Evolutionary conservation across 495 filamentous ascomycete genomes (phyloP), one percentile per base, ranked within the genome.

Genomic region (Daldinia decipiens): DNA sequence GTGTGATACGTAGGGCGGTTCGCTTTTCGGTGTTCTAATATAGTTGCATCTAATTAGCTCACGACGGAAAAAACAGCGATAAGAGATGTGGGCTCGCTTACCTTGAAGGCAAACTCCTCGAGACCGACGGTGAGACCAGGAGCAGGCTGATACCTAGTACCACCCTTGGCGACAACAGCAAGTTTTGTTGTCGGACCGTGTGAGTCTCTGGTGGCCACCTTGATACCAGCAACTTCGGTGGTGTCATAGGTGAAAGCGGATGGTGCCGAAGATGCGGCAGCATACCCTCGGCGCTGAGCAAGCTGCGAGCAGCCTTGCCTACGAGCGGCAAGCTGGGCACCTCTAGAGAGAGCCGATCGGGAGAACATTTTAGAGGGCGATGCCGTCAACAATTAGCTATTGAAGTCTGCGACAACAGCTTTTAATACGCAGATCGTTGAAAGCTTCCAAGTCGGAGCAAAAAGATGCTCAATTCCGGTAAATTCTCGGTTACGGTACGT

Each of bases 71-170:
- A 69, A 58, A 13, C 32, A 11, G 11, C 38, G 4, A 15, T n/a
- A 26, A 51, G 29, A 32, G 52, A 61, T 31, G 59, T 62, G 26
- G 40, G 84, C 89, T 66, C 79, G 85, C 89, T 66, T 79, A 95
- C 95, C 91, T 95, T 95, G 91, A 97, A 99, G 62, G 95, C 94
- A 82, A 93, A 98, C 77, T 92, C 89, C 82, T 95, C 91, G 70
- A 99, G 84, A 29, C 91, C 94, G 71, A 97, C 92, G 62, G 94
- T 89, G 77, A 97, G 88, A 57, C 96, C 95, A 73, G 95, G 96
- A 65, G 90, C 84, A 50, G 89, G 86, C 85, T 99, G 88, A 83
- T 94, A 98, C 79, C 95, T 86, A 73, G 94, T 93, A 76, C 95
- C 95, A 65, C 92, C 95, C 81, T 95, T 95, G 54, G 93, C 88